Evolutionary conservation across 1,284 basidiomycete genomes (phyloP).

Genomic region (Marasmius tenuissimus): DNA sequence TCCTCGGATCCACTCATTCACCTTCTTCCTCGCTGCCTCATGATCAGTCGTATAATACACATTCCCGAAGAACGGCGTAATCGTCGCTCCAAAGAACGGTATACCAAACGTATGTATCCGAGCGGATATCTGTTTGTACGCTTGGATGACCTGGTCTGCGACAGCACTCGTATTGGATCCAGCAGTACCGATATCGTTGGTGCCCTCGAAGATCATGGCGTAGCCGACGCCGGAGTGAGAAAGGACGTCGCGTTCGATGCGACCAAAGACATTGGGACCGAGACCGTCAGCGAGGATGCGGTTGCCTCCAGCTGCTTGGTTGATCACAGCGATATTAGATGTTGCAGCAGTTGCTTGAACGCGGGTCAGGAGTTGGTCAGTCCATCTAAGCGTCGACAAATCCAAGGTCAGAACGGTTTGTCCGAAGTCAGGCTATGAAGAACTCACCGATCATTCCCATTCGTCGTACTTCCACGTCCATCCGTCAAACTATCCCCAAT

Average conservation of each 20-base stretch:
- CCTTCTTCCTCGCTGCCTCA: constrained; percentile 39
- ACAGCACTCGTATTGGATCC: constrained; percentile 32
- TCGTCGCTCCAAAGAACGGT: constrained; percentile 48
- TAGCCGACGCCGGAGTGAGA: constrained; percentile 42
- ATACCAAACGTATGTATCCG: constrained; percentile 41
- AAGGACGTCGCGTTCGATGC: constrained; percentile 51
- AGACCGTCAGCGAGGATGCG: constrained; percentile 48
- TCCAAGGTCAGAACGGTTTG: neutral
- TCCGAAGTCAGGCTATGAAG: neutral
- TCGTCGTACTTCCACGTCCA: constrained; percentile 34
- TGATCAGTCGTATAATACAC: constrained; percentile 38
- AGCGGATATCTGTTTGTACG: constrained; percentile 44
- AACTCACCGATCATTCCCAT: constrained; percentile 38
- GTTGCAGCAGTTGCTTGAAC: constrained; percentile 37
- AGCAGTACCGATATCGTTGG: constrained; percentile 51
- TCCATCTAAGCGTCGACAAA: constrained; percentile 35
- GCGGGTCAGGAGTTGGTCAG: constrained; percentile 43
- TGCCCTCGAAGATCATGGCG: constrained; percentile 53
- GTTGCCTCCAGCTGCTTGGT: constrained; percentile 54
- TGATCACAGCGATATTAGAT: constrained; percentile 38
- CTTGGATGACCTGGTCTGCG: constrained; percentile 40
- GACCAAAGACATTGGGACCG: constrained; percentile 45
- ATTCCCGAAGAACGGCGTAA: constrained; percentile 43
- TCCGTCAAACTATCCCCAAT: constrained; percentile 55
- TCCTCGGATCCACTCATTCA: constrained; percentile 41